A percentile compares a stretch with the other conserved stretches of the same genome.
Evolutionary conservation across 148 eudicot species (phyloP).

Genomic region (Suaeda aralocaspica): DNA sequence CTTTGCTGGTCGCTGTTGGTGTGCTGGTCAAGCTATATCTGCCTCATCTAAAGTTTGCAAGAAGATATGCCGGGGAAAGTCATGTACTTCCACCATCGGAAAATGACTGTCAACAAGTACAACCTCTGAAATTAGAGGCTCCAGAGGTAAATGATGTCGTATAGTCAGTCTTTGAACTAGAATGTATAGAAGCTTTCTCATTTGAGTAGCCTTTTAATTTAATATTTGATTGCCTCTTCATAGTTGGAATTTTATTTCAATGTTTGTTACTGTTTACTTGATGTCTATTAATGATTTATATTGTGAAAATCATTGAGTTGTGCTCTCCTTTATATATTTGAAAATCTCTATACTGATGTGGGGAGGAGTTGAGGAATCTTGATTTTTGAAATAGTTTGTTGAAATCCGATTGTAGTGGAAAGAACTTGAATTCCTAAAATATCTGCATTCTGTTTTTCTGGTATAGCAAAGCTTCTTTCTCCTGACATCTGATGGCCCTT

Average conservation of each 20-base stretch:
- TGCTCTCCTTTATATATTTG: neutral
- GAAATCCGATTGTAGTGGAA: neutral
- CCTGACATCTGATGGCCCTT: slow-evolving; percentile 14
- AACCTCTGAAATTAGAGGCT: slow-evolving; percentile 34
- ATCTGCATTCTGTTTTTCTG: neutral
- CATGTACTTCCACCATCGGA: slow-evolving; percentile 34
- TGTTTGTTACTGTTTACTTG: neutral
- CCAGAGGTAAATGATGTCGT: slow-evolving; percentile 34
- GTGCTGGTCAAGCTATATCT: slow-evolving; percentile 45
- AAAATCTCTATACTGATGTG: neutral
- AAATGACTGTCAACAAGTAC: slow-evolving; percentile 23
- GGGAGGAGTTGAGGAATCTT: neutral
- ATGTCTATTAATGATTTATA: neutral
- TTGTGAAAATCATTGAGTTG: neutral
- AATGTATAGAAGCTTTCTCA: neutral
- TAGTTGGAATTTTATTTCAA: neutral
- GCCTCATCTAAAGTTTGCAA: slow-evolving; percentile 36
- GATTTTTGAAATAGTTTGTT: neutral
- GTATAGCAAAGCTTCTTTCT: neutral
- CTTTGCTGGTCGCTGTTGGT: slow-evolving; percentile 49
- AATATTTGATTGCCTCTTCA: neutral
- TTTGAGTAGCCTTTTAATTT: neutral
- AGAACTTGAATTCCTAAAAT: neutral
- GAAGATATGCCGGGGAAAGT: slow-evolving; percentile 31
- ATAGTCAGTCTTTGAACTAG: neutral